phyloP scores from a whole-genome alignment of 169 alveolate species.

The Eimeria acervulina region DNA sequence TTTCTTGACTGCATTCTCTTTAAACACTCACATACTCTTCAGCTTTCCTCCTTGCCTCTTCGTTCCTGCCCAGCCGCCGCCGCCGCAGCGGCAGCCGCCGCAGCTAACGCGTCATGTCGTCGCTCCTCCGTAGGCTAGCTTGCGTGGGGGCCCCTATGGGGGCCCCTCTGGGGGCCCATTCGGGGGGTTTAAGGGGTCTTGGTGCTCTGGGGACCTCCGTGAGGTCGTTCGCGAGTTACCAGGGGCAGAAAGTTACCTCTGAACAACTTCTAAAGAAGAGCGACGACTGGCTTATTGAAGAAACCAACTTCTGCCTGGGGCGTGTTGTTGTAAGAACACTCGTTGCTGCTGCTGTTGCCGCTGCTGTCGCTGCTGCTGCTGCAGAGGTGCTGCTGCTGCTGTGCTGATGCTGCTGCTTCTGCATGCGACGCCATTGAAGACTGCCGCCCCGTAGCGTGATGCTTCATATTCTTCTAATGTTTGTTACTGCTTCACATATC shows the following conservation, averaged over 20 bases:
- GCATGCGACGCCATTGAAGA: not conserved
- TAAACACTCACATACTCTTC: not conserved
- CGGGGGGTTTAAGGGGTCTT: not conserved
- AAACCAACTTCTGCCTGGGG: constrained; percentile 96
- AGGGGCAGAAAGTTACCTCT: constrained; percentile 92
- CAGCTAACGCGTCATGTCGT: constrained; percentile 33
- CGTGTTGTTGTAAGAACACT: constrained; percentile 89
- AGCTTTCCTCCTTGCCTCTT: not conserved
- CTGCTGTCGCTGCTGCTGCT: constrained; percentile 67
- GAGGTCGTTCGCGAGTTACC: constrained; percentile 79
- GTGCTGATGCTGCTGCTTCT: constrained; percentile 26
- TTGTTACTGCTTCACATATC: not conserved
- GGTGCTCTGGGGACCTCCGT: constrained; percentile 20
- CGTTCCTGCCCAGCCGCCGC: not conserved
- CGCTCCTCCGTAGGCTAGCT: not conserved
- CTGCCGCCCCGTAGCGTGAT: not conserved
- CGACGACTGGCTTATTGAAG: constrained; percentile 96
- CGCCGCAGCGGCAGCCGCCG: constrained; percentile 46
- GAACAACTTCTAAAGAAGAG: constrained; percentile 92
- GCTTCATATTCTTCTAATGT: not conserved
- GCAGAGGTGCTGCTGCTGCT: constrained; percentile 40
- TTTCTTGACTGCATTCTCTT: too few species aligned
- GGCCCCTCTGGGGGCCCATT: constrained; percentile 56
- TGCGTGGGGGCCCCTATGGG: constrained; percentile 15
- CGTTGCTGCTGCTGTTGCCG: constrained; percentile 31